A percentile compares a stretch with the other conserved stretches of the same genome.
Evolutionary conservation across 169 alveolate genomes (phyloP).

Genomic region (Plasmodium gonderi): DNA sequence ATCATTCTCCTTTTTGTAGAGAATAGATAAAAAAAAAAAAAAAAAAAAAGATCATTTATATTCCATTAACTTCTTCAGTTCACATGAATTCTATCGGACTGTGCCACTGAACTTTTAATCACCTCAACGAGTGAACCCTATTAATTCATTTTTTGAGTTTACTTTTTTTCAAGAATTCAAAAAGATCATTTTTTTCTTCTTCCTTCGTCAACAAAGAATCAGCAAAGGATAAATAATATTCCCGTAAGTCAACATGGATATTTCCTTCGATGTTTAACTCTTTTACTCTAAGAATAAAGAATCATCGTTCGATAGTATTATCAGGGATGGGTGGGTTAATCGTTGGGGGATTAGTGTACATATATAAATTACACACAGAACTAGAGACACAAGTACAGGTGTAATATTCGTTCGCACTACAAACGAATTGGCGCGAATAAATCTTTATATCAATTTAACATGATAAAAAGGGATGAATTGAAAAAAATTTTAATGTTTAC

Average conservation of each 20-base stretch:
- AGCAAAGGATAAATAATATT: conserved; percentile 51
- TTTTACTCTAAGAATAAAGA: conserved; percentile 13
- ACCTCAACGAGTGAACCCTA: neutral
- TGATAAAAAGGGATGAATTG: neutral
- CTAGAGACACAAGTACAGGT: too few relatives aligned
- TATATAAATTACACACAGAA: too few relatives aligned
- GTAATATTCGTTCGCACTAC: conserved; percentile 14
- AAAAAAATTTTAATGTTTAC: neutral
- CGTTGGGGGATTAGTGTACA: too few relatives aligned
- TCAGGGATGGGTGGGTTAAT: too few relatives aligned
- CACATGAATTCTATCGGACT: too few relatives aligned
- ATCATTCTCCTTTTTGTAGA: too few relatives aligned
- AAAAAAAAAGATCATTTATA: neutral
- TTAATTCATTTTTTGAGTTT: neutral
- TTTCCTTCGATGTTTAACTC: conserved; percentile 50
- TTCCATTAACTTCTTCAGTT: too few relatives aligned
- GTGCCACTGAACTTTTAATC: neutral
- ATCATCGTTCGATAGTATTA: too few relatives aligned
- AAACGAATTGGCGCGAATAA: neutral
- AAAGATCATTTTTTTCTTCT: conserved; percentile 55
- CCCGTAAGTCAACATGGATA: conserved; percentile 47
- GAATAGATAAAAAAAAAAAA: too few relatives aligned
- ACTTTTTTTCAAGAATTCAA: conserved; percentile 71
- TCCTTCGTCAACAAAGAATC: conserved; percentile 59
- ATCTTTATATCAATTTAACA: neutral